Conservation (phyloP, 306 rosid genomes). For the Prunus padus region DNA sequence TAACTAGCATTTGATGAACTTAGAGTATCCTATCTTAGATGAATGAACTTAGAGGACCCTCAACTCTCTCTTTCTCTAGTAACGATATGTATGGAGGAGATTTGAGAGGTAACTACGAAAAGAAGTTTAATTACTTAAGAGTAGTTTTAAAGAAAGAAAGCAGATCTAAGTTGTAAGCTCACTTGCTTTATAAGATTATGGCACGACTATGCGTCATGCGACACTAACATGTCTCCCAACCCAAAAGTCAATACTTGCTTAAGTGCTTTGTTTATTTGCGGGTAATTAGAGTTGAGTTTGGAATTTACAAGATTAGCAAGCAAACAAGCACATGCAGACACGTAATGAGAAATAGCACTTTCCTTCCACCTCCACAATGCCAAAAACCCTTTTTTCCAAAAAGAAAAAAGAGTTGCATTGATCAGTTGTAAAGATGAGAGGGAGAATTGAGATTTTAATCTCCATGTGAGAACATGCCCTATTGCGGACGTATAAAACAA, state of each 20-base stretch:
- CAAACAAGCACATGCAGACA: neutral
- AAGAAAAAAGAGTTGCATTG: no score
- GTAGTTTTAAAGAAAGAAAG: constrained; percentile 9
- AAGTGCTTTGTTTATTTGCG: no score
- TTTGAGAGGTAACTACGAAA: no score
- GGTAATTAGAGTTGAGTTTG: neutral
- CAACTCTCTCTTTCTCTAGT: no score
- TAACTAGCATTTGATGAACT: no score
- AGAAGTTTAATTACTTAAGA: neutral
- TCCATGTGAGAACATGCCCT: constrained; percentile 15
- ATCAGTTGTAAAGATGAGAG: no score
- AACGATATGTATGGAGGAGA: no score
- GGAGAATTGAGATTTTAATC: neutral
- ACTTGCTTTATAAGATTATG: neutral
- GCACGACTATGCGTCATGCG: neutral
- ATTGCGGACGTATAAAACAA: constrained; percentile 46
- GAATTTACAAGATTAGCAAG: neutral
- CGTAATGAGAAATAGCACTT: neutral
- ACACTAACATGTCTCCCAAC: neutral
- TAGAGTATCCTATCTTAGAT: no score
- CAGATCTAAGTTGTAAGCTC: constrained; percentile 4
- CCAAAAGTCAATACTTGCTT: neutral
- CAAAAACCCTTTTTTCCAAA: neutral
- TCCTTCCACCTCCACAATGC: neutral
- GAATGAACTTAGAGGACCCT: no score